Evolutionary conservation across 139 green algal species (phyloP).

Genomic region (Pleodorina starrii): DNA sequence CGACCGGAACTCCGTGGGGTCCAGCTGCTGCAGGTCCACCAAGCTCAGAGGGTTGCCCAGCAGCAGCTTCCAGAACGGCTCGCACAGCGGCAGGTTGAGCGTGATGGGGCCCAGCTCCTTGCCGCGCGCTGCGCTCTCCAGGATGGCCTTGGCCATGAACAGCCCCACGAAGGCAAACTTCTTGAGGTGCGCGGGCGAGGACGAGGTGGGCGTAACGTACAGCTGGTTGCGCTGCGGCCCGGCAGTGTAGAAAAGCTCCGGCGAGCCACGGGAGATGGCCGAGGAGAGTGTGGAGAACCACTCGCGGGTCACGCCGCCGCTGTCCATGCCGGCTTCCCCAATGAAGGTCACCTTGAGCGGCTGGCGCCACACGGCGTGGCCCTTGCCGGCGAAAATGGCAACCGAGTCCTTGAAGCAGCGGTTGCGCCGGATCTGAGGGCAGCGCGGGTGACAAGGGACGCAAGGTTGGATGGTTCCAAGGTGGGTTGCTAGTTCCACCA

Average conservation of each 20-base stretch:
- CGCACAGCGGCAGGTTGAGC: conserved; percentile 73
- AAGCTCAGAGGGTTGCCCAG: conserved; percentile 71
- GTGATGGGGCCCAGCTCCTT: conserved; percentile 76
- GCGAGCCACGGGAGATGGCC: conserved; percentile 64
- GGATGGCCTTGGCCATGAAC: conserved; percentile 77
- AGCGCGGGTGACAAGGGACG: no score
- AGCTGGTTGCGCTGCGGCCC: conserved; percentile 67
- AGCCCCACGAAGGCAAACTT: conserved; percentile 75
- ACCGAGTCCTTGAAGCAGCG: conserved; percentile 53
- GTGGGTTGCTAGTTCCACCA: no score
- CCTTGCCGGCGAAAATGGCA: conserved; percentile 49
- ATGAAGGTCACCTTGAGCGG: conserved; percentile 71
- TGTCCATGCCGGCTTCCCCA: conserved; percentile 76
- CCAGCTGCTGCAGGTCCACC: conserved; percentile 71
- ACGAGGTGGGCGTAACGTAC: conserved; percentile 73
- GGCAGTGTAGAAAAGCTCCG: conserved; percentile 73
- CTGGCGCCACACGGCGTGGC: conserved; percentile 65
- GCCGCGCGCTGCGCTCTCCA: conserved; percentile 68
- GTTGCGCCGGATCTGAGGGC: conserved; percentile 44
- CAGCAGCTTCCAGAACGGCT: conserved; percentile 80
- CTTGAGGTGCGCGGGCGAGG: conserved; percentile 67
- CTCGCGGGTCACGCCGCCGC: conserved; percentile 72
- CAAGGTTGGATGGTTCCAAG: no score
- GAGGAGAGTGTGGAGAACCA: conserved; percentile 75
- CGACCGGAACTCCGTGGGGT: conserved; percentile 68